Evolutionary conservation across 1,284 basidiomycete genomes (phyloP), one percentile per base, ranked within the genome.

Genomic region (Malassezia sp.): DNA sequence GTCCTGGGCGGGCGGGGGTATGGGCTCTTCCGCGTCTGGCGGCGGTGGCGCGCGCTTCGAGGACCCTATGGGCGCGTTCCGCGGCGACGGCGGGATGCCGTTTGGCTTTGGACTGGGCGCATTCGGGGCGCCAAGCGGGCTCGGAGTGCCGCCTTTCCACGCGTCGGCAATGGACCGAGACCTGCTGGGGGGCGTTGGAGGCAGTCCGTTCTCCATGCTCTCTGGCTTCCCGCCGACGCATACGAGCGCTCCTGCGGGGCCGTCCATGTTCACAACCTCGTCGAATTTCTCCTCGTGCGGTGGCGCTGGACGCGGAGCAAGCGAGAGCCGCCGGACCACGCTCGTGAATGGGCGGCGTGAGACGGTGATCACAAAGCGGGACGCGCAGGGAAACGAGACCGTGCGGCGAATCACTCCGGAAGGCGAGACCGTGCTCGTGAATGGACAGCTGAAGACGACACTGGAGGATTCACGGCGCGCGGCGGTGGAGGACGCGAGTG

Each of bases 271-370:
- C 34, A 20, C 48, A 12, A 33, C 29, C 10, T 27, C 41, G 3
- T 43, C 40, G 6, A 33, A 29, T 14, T 20, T 39, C 20, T 49
- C 47, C 2, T 36, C 29, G 22, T 34, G 38, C 5, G 31, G 39
- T 6, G 33, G 46, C 24, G 26, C 14, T 5, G 30, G 9, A 14
- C 40, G 46, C 0, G 45, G 49, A 10, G 46, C 49, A 8, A 54
- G 53, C 42, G 45, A 61, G 42, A 57, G 42, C 33, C 55, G 54
- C 1, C 55, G 47, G 9, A 63, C 61, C 0, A 50, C 59, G 32
- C 56, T 53, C 18, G 49, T 63, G 22, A 62, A 63, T n/a, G 61
- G 61, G 2, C 53, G 51, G 11, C 53, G 47, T 22, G 58, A 63
- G 43, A 63, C 60, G 2, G 45, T 54, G 35, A 61, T 57, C 7